Percentiles rank a stretch among this genome's conserved stretches.
These are phyloP conservation scores for Dovyalis caffra DNA, from an alignment of 345 rosid species.

Conservation along the genomic window DNA sequence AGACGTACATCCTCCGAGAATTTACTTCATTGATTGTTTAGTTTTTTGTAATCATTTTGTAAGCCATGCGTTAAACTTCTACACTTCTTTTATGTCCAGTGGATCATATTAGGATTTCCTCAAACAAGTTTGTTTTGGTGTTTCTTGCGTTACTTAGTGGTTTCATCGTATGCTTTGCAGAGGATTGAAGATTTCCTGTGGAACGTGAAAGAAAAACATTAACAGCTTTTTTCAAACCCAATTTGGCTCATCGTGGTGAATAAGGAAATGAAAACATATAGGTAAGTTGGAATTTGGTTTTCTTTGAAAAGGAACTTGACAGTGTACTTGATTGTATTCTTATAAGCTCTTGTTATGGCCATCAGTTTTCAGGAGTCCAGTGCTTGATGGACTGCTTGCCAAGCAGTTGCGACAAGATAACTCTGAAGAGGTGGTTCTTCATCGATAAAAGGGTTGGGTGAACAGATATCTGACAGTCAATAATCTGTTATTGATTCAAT, in stretches of 20 bases:
- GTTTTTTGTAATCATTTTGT: not conserved
- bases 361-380: conserved; percentile 24
- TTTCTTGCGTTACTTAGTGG: not conserved
- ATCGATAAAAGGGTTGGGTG: conserved; percentile 47
- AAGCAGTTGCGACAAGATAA: conserved; percentile 36
- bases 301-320: not conserved
- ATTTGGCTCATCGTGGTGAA: not conserved
- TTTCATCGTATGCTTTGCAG: conserved; percentile 8
- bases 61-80: not conserved
- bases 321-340: conserved; percentile 2
- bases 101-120: not conserved
- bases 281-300: conserved; percentile 13
- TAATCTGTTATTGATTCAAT: conserved; percentile 11
- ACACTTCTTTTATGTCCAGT: not conserved
- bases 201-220: conserved; percentile 3
- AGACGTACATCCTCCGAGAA: too few species aligned
- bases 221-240: not conserved
- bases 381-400: conserved; percentile 40
- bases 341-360: conserved; percentile 8
- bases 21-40: not conserved
- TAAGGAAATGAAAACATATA: conserved; percentile 25
- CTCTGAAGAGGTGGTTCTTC: conserved; percentile 48
- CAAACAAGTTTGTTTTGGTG: not conserved
- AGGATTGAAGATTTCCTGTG: conserved; percentile 7
- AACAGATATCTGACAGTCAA: conserved; percentile 16